Evolutionary conservation across 75 land plant genomes (phyloP), one percentile per base, ranked within the genome.

Genomic region (Cryptomeria japonica): DNA sequence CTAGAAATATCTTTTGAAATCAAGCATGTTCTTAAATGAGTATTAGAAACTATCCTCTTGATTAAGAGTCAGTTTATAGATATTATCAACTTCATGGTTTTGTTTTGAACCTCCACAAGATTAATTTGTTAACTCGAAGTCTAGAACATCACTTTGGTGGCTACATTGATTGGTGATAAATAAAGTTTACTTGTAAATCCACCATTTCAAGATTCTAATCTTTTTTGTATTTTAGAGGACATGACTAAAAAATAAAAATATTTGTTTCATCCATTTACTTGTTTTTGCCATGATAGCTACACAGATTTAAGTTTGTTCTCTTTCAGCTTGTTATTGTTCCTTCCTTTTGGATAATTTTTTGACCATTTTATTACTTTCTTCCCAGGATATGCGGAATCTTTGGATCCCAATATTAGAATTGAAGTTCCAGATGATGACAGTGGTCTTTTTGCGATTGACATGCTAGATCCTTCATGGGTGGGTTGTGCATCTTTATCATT

Each of bases 401-500:
- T 96, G 89, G 93, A 96, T 77, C 51, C 84, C 46, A 88, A 90
- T 83, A 84, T 85, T 64, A 94, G 92, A 83, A 94, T 97, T 80
- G 84, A 91, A 77, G 97, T 97, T 16, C 99, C 97, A 42, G 93
- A 96, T 13, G 95, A 97, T 91, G 94, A 95, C 83, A 86, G 90
- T 87, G 99, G 99, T 34, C 86, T 97, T 38, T 93, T 95, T 90
- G 96, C 98, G 28, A 92, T 97, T 89, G 99, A 97, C 87, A 93
- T 97, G 84, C 89, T 97, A 73, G 99, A 97, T 92, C 99, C 99
- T 85, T 90, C 94, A 55, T 89, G 87, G 89, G 96, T 95, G 84
- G 82, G 96, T 87, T 55, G n/a, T 47, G 32, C 5, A 19, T 42
- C 39, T n/a, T 44, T 28, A 22, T 80, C 49, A 44, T 80, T 41